These are phyloP conservation scores for Ophiorrhiza pumila DNA, from an alignment of 257 asterid genomes.

Conservation along the genomic window DNA sequence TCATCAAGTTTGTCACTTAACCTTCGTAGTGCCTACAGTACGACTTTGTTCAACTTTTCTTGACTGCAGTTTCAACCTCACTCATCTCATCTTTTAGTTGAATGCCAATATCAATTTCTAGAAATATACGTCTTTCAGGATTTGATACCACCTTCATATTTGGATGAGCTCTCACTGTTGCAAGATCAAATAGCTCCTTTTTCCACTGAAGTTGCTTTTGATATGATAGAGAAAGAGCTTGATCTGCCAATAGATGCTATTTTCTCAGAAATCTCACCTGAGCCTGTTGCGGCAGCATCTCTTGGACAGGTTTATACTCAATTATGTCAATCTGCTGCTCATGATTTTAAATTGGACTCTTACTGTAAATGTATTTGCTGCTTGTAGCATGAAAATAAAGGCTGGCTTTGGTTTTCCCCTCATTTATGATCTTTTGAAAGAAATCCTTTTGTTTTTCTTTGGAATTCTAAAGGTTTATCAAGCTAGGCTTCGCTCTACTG, in stretches of 20 bases:
- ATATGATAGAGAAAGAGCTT: conserved; percentile 79
- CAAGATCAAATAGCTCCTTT: conserved; percentile 95
- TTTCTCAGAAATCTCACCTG: conserved; percentile 91
- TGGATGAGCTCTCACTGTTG: conserved; percentile 86
- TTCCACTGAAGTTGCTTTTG: conserved; percentile 81
- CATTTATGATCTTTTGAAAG: neutral
- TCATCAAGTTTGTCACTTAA: neutral
- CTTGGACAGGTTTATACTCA: conserved; percentile 76
- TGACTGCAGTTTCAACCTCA: neutral
- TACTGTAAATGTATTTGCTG: neutral
- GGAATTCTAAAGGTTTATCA: conserved; percentile 68
- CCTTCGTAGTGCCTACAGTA: neutral
- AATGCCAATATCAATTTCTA: neutral
- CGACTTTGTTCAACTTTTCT: neutral
- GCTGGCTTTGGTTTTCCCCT: neutral
- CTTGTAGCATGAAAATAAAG: neutral
- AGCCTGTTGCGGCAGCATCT: conserved; percentile 98
- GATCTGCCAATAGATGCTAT: conserved; percentile 70
- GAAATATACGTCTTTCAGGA: conserved; percentile 45
- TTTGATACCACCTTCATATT: conserved; percentile 86
- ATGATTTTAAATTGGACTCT: neutral
- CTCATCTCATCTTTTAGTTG: neutral
- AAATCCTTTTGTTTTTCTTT: neutral
- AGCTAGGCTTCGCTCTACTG: conserved; percentile 83
- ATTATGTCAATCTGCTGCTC: conserved; percentile 12